Conservation (phyloP, 179 eudicot species). For the Vitellaria paradoxa region DNA sequence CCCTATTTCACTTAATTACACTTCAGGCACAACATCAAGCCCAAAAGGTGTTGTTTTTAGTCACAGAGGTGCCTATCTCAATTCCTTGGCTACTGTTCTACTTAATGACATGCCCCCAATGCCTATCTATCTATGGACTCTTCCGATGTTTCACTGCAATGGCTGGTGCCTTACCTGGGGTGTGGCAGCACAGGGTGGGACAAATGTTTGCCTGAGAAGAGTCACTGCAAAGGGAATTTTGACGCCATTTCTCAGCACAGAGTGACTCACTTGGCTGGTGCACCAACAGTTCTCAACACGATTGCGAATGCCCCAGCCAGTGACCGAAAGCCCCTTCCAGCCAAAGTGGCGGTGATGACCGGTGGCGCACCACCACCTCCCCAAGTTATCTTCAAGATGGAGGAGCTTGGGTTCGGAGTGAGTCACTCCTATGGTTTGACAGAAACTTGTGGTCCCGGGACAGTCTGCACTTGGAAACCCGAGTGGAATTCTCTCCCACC, state of each 20-base stretch:
- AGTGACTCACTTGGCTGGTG: slow-evolving; percentile 74
- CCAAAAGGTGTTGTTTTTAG: slow-evolving; percentile 87
- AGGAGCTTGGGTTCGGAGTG: slow-evolving; percentile 69
- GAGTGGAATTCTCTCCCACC: slow-evolving; percentile 65
- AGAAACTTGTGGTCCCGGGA: slow-evolving; percentile 79
- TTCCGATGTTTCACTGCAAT: slow-evolving; percentile 94
- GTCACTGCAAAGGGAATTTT: slow-evolving; percentile 55
- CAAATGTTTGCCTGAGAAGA: slow-evolving; percentile 62
- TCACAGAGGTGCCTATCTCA: slow-evolving; percentile 86
- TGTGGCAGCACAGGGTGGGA: slow-evolving; percentile 76
- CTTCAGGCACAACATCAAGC: slow-evolving; percentile 84
- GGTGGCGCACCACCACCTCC: slow-evolving; percentile 88
- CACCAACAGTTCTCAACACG: slow-evolving; percentile 80
- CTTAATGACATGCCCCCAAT: slow-evolving; percentile 51
- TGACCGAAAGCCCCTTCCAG: slow-evolving; percentile 42
- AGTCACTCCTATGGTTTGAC: slow-evolving; percentile 75
- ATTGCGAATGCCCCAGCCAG: slow-evolving; percentile 42
- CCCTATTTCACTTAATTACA: slow-evolving; percentile 73
- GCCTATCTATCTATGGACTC: slow-evolving; percentile 77
- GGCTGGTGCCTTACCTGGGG: slow-evolving; percentile 92
- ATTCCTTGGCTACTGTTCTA: slow-evolving; percentile 55
- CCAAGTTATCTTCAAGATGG: slow-evolving; percentile 55
- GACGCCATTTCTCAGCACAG: slow-evolving; percentile 35
- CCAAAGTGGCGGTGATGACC: slow-evolving; percentile 54
- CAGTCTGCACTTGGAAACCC: slow-evolving; percentile 74